Evolutionary conservation across 371 early-diverging fungal species (phyloP).

Genomic region (Mucor racemosus): DNA sequence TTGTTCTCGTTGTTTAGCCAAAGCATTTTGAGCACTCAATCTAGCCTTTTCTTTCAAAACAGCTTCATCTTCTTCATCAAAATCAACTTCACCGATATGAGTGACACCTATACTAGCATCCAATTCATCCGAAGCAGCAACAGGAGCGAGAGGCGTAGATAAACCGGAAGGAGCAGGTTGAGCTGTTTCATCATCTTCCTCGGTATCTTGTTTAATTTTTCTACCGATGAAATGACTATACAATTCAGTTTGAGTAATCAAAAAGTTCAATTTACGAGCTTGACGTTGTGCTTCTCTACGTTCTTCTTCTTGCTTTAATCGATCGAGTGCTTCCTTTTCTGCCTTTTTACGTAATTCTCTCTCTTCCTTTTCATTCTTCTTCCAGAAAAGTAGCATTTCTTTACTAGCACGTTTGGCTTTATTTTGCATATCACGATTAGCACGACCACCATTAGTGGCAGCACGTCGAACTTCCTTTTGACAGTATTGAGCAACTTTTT

Average conservation of each 20-base stretch:
- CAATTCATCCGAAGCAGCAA: constrained; percentile 19
- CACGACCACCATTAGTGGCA: constrained; percentile 51
- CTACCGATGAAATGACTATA: constrained; percentile 96
- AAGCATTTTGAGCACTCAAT: constrained; percentile 78
- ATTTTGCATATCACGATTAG: constrained; percentile 49
- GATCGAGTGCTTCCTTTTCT: constrained; percentile 89
- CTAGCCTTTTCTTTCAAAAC: constrained; percentile 73
- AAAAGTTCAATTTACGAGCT: constrained; percentile 94
- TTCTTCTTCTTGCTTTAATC: constrained; percentile 86
- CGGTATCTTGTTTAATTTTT: constrained; percentile 63
- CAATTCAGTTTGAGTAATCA: constrained; percentile 96
- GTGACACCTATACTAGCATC: constrained; percentile 27
- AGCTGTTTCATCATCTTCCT: constrained; percentile 56
- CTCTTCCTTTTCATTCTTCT: constrained; percentile 88
- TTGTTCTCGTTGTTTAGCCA: constrained; percentile 74
- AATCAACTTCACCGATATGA: constrained; percentile 70
- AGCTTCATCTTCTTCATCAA: constrained; percentile 81
- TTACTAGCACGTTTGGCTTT: constrained; percentile 52
- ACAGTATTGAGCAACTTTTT: constrained; percentile 63
- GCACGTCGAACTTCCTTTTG: constrained; percentile 61
- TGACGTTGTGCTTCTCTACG: constrained; percentile 89
- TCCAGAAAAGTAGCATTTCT: constrained; percentile 86
- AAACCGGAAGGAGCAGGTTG: constrained; percentile 29
- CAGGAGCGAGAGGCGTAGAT: constrained; percentile 24
- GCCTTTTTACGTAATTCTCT: constrained; percentile 90